Percentiles rank a stretch among this genome's conserved stretches.
phyloP scores from a whole-genome alignment of 352 stramenopile genomes.

The Phytophthora litchii region DNA sequence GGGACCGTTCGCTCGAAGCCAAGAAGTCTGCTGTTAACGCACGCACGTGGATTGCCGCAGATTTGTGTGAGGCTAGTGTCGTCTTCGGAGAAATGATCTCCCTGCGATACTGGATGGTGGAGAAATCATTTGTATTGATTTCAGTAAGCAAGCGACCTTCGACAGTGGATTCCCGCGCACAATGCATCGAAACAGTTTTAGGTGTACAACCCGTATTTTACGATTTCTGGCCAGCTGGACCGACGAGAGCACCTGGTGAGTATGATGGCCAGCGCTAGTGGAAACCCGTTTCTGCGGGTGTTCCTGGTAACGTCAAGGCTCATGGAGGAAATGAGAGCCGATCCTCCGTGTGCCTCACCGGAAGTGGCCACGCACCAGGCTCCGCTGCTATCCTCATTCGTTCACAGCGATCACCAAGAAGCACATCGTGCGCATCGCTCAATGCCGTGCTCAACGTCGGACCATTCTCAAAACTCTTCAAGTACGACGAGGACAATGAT shows the following conservation, averaged over 20 bases:
- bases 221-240: conserved; percentile 19
- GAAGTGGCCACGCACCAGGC: conserved; percentile 22
- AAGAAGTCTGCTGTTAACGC: conserved; percentile 15
- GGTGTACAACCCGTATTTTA: conserved; percentile 15
- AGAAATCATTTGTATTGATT: not conserved
- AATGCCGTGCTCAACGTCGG: conserved; percentile 9
- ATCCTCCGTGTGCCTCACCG: conserved; percentile 16
- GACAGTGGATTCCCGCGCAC: not conserved
- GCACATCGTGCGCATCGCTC: conserved; percentile 5
- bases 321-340: conserved; percentile 9
- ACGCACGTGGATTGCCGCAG: conserved; percentile 25
- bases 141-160: not conserved
- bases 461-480: conserved; percentile 4
- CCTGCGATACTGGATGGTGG: conserved; percentile 1
- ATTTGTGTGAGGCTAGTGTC: conserved; percentile 15
- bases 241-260: conserved; percentile 8
- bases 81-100: not conserved
- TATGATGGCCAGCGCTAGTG: conserved; percentile 10
- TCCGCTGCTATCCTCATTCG: conserved; percentile 2
- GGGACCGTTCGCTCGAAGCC: conserved; percentile 27
- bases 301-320: conserved; percentile 16
- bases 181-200: conserved; percentile 4
- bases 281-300: conserved; percentile 8
- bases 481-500: too few relatives aligned
- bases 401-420: not conserved